Conservation (phyloP, 2,329 filamentous ascomycete genomes). For the Microdochium paspali region DNA sequence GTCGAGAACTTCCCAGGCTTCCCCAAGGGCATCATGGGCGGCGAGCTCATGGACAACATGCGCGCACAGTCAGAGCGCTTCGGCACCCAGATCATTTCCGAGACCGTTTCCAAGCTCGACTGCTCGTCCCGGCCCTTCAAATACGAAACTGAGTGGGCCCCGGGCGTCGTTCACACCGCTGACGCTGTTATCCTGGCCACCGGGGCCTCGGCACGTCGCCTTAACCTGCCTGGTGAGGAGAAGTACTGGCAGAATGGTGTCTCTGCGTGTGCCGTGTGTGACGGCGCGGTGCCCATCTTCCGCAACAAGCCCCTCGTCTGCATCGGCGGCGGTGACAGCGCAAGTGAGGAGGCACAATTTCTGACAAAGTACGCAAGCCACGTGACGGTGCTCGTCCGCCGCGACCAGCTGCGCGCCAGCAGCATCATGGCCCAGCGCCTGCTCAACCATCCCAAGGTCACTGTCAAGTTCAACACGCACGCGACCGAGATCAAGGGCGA, state of each 20-base stretch:
- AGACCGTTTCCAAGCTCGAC: conserved; percentile 87
- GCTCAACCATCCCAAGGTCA: conserved; percentile 77
- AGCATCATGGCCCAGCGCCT: conserved; percentile 88
- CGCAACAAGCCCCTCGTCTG: conserved; percentile 91
- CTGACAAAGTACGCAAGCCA: conserved; percentile 95
- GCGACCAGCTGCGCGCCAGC: conserved; percentile 76
- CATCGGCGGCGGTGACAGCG: conserved; percentile 95
- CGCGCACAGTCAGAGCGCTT: conserved; percentile 82
- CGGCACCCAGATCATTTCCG: conserved; percentile 84
- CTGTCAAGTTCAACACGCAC: conserved; percentile 75
- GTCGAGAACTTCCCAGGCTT: conserved; percentile 98
- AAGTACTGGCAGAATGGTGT: conserved; percentile 97
- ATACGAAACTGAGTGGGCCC: conserved; percentile 84
- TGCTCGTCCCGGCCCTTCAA: conserved; percentile 78
- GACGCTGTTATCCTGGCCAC: conserved; percentile 92
- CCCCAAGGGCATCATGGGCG: conserved; percentile 76
- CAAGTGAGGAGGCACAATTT: conserved; percentile 95
- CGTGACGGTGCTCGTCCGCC: conserved; percentile 86
- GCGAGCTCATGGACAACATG: conserved; percentile 93
- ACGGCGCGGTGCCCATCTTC: conserved; percentile 95
- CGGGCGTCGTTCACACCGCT: conserved; percentile 76
- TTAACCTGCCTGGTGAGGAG: conserved; percentile 79
- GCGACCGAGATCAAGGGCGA: conserved; percentile 80
- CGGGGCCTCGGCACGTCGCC: conserved; percentile 79
- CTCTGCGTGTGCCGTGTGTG: conserved; percentile 93